These are phyloP conservation scores for Oidiodendron maius DNA, from an alignment of 495 filamentous ascomycete species.

Conservation along the genomic window DNA sequence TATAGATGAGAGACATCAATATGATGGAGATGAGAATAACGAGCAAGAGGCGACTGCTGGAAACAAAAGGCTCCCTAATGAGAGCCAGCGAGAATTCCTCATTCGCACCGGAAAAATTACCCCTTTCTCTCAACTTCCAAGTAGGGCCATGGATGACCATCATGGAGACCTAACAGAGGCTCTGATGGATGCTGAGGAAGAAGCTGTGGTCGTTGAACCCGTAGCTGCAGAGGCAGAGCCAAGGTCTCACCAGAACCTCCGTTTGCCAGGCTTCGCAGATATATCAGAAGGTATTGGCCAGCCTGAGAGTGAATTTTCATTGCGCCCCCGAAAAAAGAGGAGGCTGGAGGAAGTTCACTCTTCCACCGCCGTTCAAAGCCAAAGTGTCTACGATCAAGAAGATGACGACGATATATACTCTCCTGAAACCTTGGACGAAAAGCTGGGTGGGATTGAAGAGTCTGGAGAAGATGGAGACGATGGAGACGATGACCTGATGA, in stretches of 20 bases:
- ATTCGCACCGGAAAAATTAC: conserved; percentile 97
- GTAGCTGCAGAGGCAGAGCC: conserved; percentile 34
- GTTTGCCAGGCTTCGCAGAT: conserved; percentile 70
- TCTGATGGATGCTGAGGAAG: conserved; percentile 69
- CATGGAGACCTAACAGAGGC: conserved; percentile 62
- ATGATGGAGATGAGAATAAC: conserved; percentile 33
- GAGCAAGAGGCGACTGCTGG: conserved; percentile 30
- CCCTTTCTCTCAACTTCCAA: conserved; percentile 73
- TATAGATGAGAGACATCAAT: conserved; percentile 63
- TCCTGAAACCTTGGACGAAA: conserved; percentile 10
- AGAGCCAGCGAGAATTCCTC: conserved; percentile 81
- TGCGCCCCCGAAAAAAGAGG: conserved; percentile 44
- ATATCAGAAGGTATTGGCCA: conserved; percentile 25
- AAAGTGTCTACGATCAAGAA: neutral
- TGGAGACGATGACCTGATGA: conserved; percentile 38
- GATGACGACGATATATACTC: conserved; percentile 15
- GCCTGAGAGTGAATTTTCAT: conserved; percentile 41
- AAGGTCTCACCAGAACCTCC: conserved; percentile 74
- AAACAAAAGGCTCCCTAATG: conserved; percentile 60
- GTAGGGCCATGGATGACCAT: conserved; percentile 43
- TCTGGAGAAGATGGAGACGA: conserved; percentile 32
- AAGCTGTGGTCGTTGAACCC: conserved; percentile 40
- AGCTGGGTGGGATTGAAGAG: conserved; percentile 15
- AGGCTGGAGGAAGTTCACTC: conserved; percentile 4
- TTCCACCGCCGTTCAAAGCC: neutral